Evolutionary conservation across 768 basidiomycete species (phyloP), one percentile per base, ranked within the genome.

Genomic region (Cystofilobasidium capitatum): DNA sequence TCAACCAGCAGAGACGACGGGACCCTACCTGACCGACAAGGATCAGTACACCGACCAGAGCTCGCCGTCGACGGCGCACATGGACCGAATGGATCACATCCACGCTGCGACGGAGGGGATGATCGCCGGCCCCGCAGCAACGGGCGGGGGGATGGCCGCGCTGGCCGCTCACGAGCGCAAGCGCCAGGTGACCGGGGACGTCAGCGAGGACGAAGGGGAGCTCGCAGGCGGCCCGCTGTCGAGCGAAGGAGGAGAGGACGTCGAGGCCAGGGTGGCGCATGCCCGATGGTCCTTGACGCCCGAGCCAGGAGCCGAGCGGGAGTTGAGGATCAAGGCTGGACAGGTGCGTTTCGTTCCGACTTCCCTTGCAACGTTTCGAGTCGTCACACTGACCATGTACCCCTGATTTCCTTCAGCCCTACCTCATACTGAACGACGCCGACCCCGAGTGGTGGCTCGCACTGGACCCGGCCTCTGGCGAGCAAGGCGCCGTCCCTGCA

Each of bases 401-500:
- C 22, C 36, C 33, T 36, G 3, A 12, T 33, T 44, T 58, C 22
- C 45, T 51, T 44, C 62, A 63, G 57, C 59, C 58, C 45, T 69
- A 61, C 63, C 62, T 58, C 37, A 26, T 14, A 68, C 64, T 70
- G 65, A 62, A 69, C 49, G 62, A 64, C 13, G 36, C 57, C 16
- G 44, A 58, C 22, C 35, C 33, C 69, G 91, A 91, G 55, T 97
- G 92, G 92, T 96, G 91, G 92, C 93, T 88, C 73, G 89, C 87
- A 61, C 83, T 90, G 37, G 89, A 93, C 76, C 79, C 83, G 26
- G 82, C 83, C 61, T 86, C 86, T 57, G 88, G 91, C 12, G 83
- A 81, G 58, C 89, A 93, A 78, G 92, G 92, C 16, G 88, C 93
- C 37, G 88, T 96, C 59, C 92, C 92, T 12, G 88, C 90, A 47